Base-by-base conservation (phyloP, 2,329 filamentous ascomycete species). In the Aspergillus arachidicola region DNA sequence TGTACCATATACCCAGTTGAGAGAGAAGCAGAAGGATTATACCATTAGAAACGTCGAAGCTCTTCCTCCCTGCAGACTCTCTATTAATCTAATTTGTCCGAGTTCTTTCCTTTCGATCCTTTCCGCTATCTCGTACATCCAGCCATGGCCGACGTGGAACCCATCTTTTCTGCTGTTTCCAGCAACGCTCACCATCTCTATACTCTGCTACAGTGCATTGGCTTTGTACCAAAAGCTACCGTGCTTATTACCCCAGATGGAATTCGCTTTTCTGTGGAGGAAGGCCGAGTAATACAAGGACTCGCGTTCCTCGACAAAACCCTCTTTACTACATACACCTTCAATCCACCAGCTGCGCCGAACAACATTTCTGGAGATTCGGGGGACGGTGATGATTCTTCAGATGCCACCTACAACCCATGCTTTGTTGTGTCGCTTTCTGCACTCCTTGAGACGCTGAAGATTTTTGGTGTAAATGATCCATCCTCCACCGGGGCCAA, bases 241-340 rank as follows among this genome's bases (percentile, higher is more conserved):
- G 85, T 89, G 41, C 91, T 94, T 75, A 92, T 99, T 64, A 92
- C 91, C 14, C 87, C 90, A 59, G 90, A 95, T 67, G 94, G 94
- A 11, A 85, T 99, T 66, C 89, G 92, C 62, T 95, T 99, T 75
- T 90, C 91, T 21, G 93, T 91, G 30, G 93, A 97, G 72, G 92
- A 97, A 73, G 89, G 91, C 12, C 89, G 92, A 66, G 92, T 94
- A 28, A 94, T 98, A 87, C 94, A 98, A 87, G 93, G 89, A 56
- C 86, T 91, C 68, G 92, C 91, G 23, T 96, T 97, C 76, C 87
- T 98, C 61, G 92, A 96, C 77, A 94, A 92, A 75, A 86, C 86
- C 46, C 88, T 99, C 60, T 99, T 99, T 80, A 93, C 92, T 50
- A 91, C 89, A 21, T 99, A 94, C 77, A 87, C 83, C 23, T 91